Evolutionary conservation across 345 rosid species (phyloP), one percentile per base, ranked within the genome.

Genomic region (Rhodamnia rubescens): DNA sequence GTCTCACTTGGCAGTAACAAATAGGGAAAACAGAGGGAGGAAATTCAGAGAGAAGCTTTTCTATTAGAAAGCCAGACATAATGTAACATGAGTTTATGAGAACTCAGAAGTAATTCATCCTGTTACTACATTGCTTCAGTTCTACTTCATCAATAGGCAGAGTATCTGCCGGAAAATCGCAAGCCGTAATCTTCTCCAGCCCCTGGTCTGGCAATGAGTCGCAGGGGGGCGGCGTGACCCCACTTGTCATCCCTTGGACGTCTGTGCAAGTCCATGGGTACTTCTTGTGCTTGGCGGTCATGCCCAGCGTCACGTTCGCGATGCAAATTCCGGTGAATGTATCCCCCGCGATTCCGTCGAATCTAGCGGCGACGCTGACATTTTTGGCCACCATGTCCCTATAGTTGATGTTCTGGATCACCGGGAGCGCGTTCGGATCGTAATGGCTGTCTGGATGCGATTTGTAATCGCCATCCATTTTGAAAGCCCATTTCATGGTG

Each of bases 401-500:
- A 53, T 80, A 87, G 81, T 87, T 87, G 22, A 87, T 87, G 82
- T 84, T 85, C 69, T 81, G 81, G 55, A 87, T 87, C 51, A 58
- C 85, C 14, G 88, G 88, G 21, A 87, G 53, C 9, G 88, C 88
- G 2, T 87, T 84, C 10, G 88, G 88, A 32, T 87, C 88, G 54
- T 87, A 87, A n/a, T 82, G 74, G 21, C 7, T 64, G 49, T 87
- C 88, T 7, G 88, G 85, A 52, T 87, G 88, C 82, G 88, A 87
- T 32, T 85, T 85, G 69, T 87, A 87, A 57, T 87, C 86, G 16
- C 88, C 88, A 21, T 84, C 86, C 88, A 87, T 87, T 81, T 85
- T 84, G 58, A 87, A 87, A 26, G 84, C 88, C 88, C 88, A 87
- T 47, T 87, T 87, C 88, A 87, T 87, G 29, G 86, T 84, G 83